Evolutionary conservation across 108 stramenopile species (phyloP), one percentile per base, ranked within the genome.

Genomic region (Nitzschia sp.): DNA sequence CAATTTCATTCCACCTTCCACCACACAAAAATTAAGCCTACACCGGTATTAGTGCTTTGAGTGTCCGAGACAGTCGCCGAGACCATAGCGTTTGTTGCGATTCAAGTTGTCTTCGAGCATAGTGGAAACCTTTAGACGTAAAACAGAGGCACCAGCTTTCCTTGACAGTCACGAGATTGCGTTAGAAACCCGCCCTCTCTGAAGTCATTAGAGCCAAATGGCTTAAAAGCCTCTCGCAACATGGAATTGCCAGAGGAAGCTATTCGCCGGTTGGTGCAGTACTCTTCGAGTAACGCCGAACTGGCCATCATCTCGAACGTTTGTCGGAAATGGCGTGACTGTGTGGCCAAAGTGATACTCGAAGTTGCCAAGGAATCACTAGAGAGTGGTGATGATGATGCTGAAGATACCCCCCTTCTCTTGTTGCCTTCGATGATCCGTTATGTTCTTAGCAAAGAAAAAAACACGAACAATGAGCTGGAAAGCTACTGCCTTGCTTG

Each of bases 401-500:
- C 63, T 5, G 29, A 8, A 64, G 35, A 48, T 8, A 0, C 27
- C 18, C 34, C 2, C 6, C 35, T 76, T 3, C 71, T 83, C 2
- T 53, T 85, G 23, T 42, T 85, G 46, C 76, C 81, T 11, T 84
- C 85, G 36, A 82, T 86, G 81, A 55, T 82, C 25, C 56, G 77
- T 32, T 64, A 72, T 33, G 11, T 83, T 11, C 18, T 82, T 47
- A 59, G 51, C 59, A 13, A 57, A 53, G 45, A 67, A 71, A 30
- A 53, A n/a, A 57, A 48, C 27, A 49, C 42, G 21, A 53, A 30
- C 48, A 68, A 45, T 36, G 54, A 54, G 13, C 75, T 82, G n/a
- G 87, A 87, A 34, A 84, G 78, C 6, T 94, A 86, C 70, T 91
- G 90, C 49, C 46, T 86, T 27, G 82, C 90, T 26, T 94, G 93